Evolutionary conservation across 2,329 filamentous ascomycete species (phyloP).

Genomic region (Trichoderma citrinoviride): DNA sequence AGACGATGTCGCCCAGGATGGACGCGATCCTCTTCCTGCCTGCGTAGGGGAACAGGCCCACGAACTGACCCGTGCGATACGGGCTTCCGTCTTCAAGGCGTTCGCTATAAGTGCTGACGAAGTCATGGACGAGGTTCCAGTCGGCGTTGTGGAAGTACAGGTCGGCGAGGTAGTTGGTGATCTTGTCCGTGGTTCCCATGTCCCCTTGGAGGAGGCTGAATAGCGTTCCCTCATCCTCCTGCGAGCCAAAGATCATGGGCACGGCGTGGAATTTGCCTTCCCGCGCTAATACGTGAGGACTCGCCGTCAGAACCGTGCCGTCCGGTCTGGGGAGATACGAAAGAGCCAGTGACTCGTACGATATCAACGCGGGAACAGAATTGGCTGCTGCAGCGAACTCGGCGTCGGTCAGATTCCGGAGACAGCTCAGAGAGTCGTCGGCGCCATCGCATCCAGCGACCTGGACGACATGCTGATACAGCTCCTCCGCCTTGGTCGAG

Average conservation of each 20-base stretch:
- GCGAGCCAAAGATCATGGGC: constrained; percentile 62
- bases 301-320: constrained; percentile 57
- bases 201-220: constrained; percentile 69
- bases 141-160: constrained; percentile 61
- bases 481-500: constrained; percentile 59
- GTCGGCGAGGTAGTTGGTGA: constrained; percentile 61
- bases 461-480: constrained; percentile 61
- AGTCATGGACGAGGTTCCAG: constrained; percentile 46
- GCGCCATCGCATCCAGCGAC: constrained; percentile 57
- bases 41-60: constrained; percentile 63
- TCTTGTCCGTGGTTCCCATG: constrained; percentile 56
- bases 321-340: constrained; percentile 75
- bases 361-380: constrained; percentile 65
- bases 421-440: constrained; percentile 61
- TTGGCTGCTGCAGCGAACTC: constrained; percentile 64
- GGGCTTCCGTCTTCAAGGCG: constrained; percentile 60
- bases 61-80: constrained; percentile 63
- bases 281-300: constrained; percentile 57
- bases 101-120: constrained; percentile 62
- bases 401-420: constrained; percentile 59
- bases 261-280: constrained; percentile 50
- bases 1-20: constrained; percentile 71
- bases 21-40: constrained; percentile 75
- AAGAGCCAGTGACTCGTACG: constrained; percentile 66
- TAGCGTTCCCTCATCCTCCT: constrained; percentile 77